A percentile compares a stretch with the other conserved stretches of the same genome.
Conservation (phyloP, 352 stramenopile genomes). For the Pythium rishiriense region DNA sequence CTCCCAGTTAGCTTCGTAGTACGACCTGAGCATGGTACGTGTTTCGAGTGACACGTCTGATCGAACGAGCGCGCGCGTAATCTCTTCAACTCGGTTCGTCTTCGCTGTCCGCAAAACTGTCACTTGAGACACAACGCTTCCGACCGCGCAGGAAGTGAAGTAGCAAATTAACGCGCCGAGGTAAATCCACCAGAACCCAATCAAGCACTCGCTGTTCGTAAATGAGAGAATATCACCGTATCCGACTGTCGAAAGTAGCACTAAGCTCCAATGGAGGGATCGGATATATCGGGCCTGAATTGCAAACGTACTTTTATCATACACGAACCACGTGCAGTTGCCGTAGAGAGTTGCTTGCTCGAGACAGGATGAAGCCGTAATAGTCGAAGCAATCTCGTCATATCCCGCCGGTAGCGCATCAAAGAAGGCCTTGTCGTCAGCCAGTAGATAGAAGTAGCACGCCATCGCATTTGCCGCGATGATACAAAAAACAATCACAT, state of each 20-base stretch:
- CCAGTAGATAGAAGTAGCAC: slow-evolving; percentile 61
- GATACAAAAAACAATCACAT: slow-evolving; percentile 48
- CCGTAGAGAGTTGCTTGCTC: slow-evolving; percentile 44
- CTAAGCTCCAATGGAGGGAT: slow-evolving; percentile 69
- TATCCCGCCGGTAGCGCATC: slow-evolving; percentile 38
- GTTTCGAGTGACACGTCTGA: slow-evolving; percentile 39
- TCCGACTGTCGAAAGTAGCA: slow-evolving; percentile 68
- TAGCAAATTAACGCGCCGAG: slow-evolving; percentile 71
- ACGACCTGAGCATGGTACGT: slow-evolving; percentile 48
- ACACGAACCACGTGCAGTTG: slow-evolving; percentile 80
- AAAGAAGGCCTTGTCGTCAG: slow-evolving; percentile 46
- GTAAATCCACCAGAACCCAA: slow-evolving; percentile 68
- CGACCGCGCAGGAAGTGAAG: slow-evolving; percentile 56
- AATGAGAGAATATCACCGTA: slow-evolving; percentile 72
- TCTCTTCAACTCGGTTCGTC: slow-evolving; percentile 47
- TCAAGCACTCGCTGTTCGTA: slow-evolving; percentile 51
- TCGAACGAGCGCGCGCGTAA: slow-evolving; percentile 55
- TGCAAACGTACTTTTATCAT: slow-evolving; percentile 53
- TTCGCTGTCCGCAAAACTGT: slow-evolving; percentile 44
- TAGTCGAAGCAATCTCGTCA: slow-evolving; percentile 15
- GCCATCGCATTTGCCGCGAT: slow-evolving; percentile 44
- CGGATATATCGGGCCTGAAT: slow-evolving; percentile 59
- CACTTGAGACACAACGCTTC: slow-evolving; percentile 55
- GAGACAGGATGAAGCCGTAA: slow-evolving; percentile 39
- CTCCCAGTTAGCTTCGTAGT: slow-evolving; percentile 77